Conservation (phyloP, 2,329 filamentous ascomycete species). For the Ceratocystis ficicola region DNA sequence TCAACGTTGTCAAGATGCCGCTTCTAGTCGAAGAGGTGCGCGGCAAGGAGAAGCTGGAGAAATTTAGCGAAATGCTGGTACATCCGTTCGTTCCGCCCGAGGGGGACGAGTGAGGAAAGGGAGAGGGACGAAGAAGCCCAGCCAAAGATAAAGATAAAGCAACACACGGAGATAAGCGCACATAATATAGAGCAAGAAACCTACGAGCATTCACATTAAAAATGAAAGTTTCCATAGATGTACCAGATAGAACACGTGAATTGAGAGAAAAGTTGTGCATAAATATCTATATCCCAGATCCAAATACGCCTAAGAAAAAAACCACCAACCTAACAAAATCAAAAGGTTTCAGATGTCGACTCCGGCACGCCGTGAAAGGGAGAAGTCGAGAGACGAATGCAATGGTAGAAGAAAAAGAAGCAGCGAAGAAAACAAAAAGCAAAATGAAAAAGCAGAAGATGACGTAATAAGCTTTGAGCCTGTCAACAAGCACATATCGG, state of each 20-base stretch:
- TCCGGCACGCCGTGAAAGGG: neutral
- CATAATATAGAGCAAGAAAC: neutral
- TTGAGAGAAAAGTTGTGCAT: neutral
- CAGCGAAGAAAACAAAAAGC: neutral
- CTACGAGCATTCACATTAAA: neutral
- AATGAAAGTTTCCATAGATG: neutral
- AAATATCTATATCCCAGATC: constrained; percentile 7
- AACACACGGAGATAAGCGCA: neutral
- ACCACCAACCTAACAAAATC: neutral
- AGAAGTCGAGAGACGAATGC: neutral
- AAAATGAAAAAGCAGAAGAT: neutral
- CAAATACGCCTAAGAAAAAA: neutral
- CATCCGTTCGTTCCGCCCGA: constrained; percentile 60
- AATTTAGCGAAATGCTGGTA: constrained; percentile 76
- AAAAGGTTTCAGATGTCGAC: neutral
- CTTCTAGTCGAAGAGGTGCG: constrained; percentile 88
- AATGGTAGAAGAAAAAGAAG: neutral
- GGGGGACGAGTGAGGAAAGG: constrained; percentile 22
- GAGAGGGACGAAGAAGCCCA: neutral
- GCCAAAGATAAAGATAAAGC: constrained; percentile 14
- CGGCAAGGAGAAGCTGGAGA: constrained; percentile 86
- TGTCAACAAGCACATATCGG: neutral
- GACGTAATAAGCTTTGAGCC: neutral
- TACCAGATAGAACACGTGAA: neutral
- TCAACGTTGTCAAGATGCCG: constrained; percentile 98